phyloP scores from a whole-genome alignment of 805 yeast species.

The Candida maltosa region DNA sequence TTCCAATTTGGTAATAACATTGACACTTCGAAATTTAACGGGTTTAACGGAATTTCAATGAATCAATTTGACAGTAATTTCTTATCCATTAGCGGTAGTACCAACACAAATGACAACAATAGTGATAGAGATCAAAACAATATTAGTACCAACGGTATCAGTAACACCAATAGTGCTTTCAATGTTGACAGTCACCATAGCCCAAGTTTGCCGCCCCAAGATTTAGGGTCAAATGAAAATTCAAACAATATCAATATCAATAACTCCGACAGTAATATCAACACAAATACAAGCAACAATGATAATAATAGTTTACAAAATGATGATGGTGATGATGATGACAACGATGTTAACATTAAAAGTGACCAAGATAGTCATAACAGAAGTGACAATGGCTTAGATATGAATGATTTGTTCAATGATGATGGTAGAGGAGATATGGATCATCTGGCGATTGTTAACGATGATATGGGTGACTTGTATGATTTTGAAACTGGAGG shows the following conservation, averaged over 20 bases:
- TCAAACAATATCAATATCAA: background rate
- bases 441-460: conserved; percentile 9
- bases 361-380: background rate
- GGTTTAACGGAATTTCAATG: conserved; percentile 9
- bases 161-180: background rate
- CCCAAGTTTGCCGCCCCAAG: background rate
- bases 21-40: conserved; percentile 3
- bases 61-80: conserved; percentile 2
- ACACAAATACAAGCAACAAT: background rate
- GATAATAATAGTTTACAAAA: background rate
- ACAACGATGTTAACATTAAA: background rate
- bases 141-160: no score
- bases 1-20: conserved; percentile 1
- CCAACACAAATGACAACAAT: background rate
- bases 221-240: background rate
- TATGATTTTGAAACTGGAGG: conserved; percentile 32
- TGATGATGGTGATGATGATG: conserved; percentile 1
- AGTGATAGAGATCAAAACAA: no score
- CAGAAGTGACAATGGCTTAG: conserved; percentile 2
- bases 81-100: background rate
- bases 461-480: conserved; percentile 32
- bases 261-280: background rate
- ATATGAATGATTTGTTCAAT: conserved; percentile 10
- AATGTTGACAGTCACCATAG: background rate
- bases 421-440: conserved; percentile 8